phyloP scores from a whole-genome alignment of 345 rosid species.

The Corchorus olitorius region DNA sequence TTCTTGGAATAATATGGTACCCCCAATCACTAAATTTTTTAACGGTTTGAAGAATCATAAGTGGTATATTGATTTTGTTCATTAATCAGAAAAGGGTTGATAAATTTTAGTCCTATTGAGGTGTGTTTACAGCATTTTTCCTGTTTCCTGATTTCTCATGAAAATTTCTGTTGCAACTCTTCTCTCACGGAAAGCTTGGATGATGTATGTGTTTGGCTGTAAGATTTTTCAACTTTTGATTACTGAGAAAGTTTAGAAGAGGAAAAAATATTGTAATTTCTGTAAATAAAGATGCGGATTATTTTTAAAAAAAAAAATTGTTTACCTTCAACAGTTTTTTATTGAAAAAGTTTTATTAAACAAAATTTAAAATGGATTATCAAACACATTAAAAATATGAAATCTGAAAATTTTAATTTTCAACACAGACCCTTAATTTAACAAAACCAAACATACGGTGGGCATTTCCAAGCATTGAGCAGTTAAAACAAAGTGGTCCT shows the following conservation, averaged over 20 bases:
- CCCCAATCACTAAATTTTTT: too few relatives aligned
- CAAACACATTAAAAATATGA: too few relatives aligned
- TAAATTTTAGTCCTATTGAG: conserved; percentile 30
- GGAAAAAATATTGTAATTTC: conserved; percentile 36
- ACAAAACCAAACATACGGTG: too few relatives aligned
- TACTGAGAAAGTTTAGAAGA: conserved; percentile 30
- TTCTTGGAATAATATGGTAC: too few relatives aligned
- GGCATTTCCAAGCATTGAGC: too few relatives aligned
- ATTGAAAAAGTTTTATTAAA: too few relatives aligned
- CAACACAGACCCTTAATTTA: too few relatives aligned
- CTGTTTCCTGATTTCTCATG: conserved; percentile 8
- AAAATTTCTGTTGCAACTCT: conserved; percentile 19
- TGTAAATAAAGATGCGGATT: conserved; percentile 42
- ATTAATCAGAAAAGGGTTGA: conserved; percentile 34
- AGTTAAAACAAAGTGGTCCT: too few relatives aligned
- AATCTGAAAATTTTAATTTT: too few relatives aligned
- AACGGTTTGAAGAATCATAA: too few relatives aligned
- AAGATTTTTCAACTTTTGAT: conserved; percentile 33
- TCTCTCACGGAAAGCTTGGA: conserved; percentile 25
- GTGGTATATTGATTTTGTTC: conserved; percentile 48
- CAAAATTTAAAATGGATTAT: too few relatives aligned
- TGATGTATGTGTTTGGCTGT: conserved; percentile 37
- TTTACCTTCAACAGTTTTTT: neutral
- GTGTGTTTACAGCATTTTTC: conserved; percentile 24
- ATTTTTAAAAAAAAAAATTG: too few relatives aligned